Conservation (phyloP, 2,329 filamentous ascomycete species). For the Lasiodiplodia gonubiensis region DNA sequence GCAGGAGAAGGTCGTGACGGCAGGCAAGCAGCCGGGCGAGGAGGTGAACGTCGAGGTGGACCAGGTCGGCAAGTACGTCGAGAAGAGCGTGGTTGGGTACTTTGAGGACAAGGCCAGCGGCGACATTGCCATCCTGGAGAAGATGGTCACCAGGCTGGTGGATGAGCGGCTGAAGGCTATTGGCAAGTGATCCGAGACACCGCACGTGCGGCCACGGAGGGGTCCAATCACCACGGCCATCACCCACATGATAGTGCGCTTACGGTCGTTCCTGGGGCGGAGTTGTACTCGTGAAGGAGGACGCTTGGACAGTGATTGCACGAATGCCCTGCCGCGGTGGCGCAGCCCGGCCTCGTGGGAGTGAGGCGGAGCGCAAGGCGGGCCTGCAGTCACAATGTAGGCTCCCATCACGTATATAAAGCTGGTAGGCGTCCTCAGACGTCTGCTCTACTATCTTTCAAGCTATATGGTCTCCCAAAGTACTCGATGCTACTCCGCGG, state of each 20-base stretch:
- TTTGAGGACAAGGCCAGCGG: slow-evolving; percentile 63
- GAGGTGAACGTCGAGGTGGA: slow-evolving; percentile 93
- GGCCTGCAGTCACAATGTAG: slow-evolving; percentile 12
- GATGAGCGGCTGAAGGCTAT: slow-evolving; percentile 66
- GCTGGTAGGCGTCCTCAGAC: slow-evolving; percentile 21
- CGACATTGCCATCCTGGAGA: slow-evolving; percentile 57
- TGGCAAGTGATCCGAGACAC: slow-evolving; percentile 37
- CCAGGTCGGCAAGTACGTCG: slow-evolving; percentile 82
- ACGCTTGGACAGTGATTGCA: slow-evolving; percentile 11
- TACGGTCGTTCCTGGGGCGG: slow-evolving; percentile 17
- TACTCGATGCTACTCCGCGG: slow-evolving; percentile 4
- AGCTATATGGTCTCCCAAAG: background rate
- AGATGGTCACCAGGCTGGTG: slow-evolving; percentile 69
- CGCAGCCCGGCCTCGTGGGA: slow-evolving; percentile 26
- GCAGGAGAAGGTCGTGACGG: slow-evolving; percentile 87
- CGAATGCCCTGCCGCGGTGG: slow-evolving; percentile 21
- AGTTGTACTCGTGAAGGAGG: slow-evolving; percentile 18
- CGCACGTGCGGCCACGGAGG: slow-evolving; percentile 1
- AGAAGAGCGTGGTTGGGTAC: slow-evolving; percentile 87
- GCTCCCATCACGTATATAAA: slow-evolving; percentile 25
- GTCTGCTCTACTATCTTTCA: background rate
- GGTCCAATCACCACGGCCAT: background rate
- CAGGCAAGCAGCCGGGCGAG: slow-evolving; percentile 77
- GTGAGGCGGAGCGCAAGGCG: slow-evolving; percentile 28
- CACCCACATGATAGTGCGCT: slow-evolving; percentile 7